Percentiles rank a stretch among this genome's conserved stretches.
Evolutionary conservation across 2,329 filamentous ascomycete genomes (phyloP).

Genomic region (Diaporthe longicolla): DNA sequence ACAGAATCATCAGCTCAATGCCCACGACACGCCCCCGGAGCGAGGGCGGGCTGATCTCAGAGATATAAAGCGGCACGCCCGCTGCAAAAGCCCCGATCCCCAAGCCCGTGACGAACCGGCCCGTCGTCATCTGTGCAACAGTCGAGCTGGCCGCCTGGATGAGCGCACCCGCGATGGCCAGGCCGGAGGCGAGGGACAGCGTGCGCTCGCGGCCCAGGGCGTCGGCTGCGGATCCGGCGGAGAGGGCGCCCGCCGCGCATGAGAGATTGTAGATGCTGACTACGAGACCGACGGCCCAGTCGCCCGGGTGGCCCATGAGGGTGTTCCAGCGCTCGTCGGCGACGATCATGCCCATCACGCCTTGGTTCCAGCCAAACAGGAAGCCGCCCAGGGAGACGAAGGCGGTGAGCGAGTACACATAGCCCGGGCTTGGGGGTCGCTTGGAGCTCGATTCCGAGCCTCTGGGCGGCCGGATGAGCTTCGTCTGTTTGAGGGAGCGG

Average conservation of each 20-base stretch:
- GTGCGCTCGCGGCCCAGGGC: constrained; percentile 49
- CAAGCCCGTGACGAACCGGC: constrained; percentile 48
- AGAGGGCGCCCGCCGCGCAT: constrained; percentile 49
- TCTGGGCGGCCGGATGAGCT: constrained; percentile 46
- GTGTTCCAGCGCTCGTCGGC: constrained; percentile 50
- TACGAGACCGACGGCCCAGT: constrained; percentile 51
- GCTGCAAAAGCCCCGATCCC: constrained; percentile 51
- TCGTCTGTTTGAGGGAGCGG: constrained; percentile 46
- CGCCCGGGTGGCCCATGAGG: constrained; percentile 49
- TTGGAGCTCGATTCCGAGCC: constrained; percentile 31
- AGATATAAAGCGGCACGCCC: constrained; percentile 51
- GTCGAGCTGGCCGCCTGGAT: constrained; percentile 27
- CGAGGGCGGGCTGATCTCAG: constrained; percentile 50
- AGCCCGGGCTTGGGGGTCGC: constrained; percentile 48
- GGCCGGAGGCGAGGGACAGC: constrained; percentile 47
- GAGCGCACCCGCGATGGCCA: constrained; percentile 37
- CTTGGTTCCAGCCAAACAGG: constrained; percentile 52
- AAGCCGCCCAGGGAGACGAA: constrained; percentile 47
- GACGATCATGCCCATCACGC: constrained; percentile 52
- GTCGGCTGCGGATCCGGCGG: constrained; percentile 49
- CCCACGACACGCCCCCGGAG: constrained; percentile 50
- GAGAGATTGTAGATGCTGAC: constrained; percentile 52
- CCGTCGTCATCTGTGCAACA: constrained; percentile 46
- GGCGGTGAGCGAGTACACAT: constrained; percentile 50
- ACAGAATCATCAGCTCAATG: constrained; percentile 51